Base-by-base conservation (phyloP, 352 stramenopile species). In the Globisporangium echinulatum region DNA sequence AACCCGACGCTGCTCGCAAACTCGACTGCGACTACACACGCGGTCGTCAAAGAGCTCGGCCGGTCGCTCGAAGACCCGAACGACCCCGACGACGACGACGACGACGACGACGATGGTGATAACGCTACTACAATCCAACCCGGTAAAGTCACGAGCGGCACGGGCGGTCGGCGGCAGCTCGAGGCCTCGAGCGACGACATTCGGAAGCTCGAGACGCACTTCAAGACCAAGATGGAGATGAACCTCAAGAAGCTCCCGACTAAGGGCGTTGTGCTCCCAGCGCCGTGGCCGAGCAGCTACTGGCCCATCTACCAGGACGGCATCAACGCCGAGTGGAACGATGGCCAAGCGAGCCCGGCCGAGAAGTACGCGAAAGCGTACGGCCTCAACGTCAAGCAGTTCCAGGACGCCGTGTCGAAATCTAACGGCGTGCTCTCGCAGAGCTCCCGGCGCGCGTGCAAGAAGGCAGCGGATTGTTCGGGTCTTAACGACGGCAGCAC, bases 251-350 rank as follows among this genome's bases (percentile, higher is more conserved):
- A 56, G 38, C 19, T 56, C 14, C 38, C 56, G 17, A 56, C 56
- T 10, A 42, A 43, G 38, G 48, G 56, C 11, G 48, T 62, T 2
- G 13, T 67, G 3, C 13, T 54, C 8, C 44, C 52, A 10, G 46
- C 46, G 17, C 73, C 73, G 47, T 82, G 74, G 74, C 69, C 74
- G 1, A 52, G 68, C 9, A 80, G 71, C 59, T 87, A 87, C 71
- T 87, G 75, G 75, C 77, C 77, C 5, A 71, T 59, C 44, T 85
- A 77, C 65, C 64, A 77, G 54, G 77, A 87, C 65, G 70, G 75
- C 55, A 87, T 87, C 68, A 36, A 39, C 42, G 25, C 52, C 17
- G 38, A 19, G 14, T 58, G 52, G 52, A 8, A 25, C 3, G 38
- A 37, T 10, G 63, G 63, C 37, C 38, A 49, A 19, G 48, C 58